Base-by-base conservation (phyloP, 176 grass and related monocot species). In the Olyra latifolia region DNA sequence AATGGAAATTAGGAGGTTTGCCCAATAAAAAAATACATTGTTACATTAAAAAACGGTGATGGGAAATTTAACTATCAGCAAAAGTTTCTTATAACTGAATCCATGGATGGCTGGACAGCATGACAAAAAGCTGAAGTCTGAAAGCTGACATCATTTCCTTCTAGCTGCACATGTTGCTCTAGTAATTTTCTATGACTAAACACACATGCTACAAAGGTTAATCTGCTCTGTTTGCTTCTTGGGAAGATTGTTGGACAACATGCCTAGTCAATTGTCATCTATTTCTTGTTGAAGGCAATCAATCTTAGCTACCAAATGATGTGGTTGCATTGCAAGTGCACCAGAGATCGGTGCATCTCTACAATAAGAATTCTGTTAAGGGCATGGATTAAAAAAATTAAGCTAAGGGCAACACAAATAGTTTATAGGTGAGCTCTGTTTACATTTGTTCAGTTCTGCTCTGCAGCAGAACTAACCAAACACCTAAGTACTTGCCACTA, bases 301-400 rank as follows among this genome's bases (percentile, higher is more conserved):
- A 71, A 61, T 48, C 82, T 9, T 16, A 78, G 23, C 74, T 54
- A 71, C 65, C 65, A 12, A 20, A 6, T n/a, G 74, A 19, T 49
- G 41, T 58, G 10, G 62, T 28, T 70, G 82, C 10, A 25, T 69
- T 39, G 82, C 49, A 45, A 39, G 52, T 83, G 6, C 1, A 55
- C 32, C 32, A 35, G 32, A 29, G 19, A 12, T 17, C 23, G 22
- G 70, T 19, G 48, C 47, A 32, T 12, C 9, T 16, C 48, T 42
- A 20, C 8, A 68, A 80, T 6, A 24, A 53, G 29, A 66, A 53
- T 15, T 55, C 50, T 22, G n/a, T 42, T 15, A 27, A 39, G 4
- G 70, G 48, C 19, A 55, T 35, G 2, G 32, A 2, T 35, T 35
- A 35, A 56, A 80, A 6, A 24, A 52, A 53, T 23, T 40, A 30